Evolutionary conservation across 1,284 basidiomycete species (phyloP).

Genomic region (Moniliophthora roreri): DNA sequence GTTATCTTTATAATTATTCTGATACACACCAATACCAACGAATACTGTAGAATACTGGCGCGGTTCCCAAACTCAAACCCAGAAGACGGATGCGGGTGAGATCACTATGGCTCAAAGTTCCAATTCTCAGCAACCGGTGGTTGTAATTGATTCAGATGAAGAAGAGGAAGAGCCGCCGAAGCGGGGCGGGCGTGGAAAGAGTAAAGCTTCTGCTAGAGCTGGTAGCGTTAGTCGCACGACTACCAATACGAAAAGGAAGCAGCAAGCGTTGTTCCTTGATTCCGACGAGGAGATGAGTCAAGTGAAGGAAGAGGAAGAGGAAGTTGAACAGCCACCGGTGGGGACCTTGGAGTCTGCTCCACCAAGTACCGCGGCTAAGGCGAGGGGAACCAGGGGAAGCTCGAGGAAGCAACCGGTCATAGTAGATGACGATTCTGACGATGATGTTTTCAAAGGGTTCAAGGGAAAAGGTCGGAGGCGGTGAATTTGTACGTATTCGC

Average conservation of each 20-base stretch:
- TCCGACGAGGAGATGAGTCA: constrained; percentile 35
- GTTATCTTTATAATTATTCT: constrained; percentile 15
- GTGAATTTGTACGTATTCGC: constrained; percentile 2
- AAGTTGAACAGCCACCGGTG: constrained; percentile 17
- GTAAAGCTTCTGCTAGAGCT: constrained; percentile 14
- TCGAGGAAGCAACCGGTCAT: constrained; percentile 25
- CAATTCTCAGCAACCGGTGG: constrained; percentile 7
- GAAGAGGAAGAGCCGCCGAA: constrained; percentile 26
- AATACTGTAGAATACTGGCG: constrained; percentile 30
- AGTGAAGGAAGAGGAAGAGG: constrained; percentile 20
- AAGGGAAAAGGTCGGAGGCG: constrained; percentile 31
- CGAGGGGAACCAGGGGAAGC: constrained; percentile 4
- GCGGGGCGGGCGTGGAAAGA: constrained; percentile 19
- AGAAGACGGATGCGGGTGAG: not conserved
- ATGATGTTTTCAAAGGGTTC: constrained; percentile 69
- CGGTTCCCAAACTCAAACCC: not conserved
- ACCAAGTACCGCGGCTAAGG: not conserved
- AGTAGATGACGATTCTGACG: constrained; percentile 69
- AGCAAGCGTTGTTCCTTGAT: constrained; percentile 41
- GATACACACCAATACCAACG: not conserved
- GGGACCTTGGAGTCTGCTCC: constrained; percentile 33
- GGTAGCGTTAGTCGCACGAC: constrained; percentile 7
- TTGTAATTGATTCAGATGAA: constrained; percentile 34
- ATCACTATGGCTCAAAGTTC: not conserved
- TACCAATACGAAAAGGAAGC: too few relatives aligned